phyloP scores from a whole-genome alignment of 1,284 basidiomycete species.

The Pseudozyma sp. region DNA sequence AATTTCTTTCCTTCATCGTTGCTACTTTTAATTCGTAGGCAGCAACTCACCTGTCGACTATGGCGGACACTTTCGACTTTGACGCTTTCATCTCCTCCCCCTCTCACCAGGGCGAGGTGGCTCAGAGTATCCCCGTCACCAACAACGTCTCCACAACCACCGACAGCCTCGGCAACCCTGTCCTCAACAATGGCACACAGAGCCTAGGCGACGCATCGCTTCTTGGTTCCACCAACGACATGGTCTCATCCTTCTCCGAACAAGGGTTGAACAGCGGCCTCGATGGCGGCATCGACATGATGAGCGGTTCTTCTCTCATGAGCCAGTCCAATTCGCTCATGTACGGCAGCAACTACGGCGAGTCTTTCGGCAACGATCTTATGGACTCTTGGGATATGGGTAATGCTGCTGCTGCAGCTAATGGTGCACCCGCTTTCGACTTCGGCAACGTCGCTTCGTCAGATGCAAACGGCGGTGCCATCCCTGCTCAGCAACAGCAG shows the following conservation, averaged over 20 bases:
- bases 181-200: slow-evolving; percentile 11
- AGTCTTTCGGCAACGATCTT: slow-evolving; percentile 25
- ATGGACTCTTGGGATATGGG: slow-evolving; percentile 38
- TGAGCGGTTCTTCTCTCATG: slow-evolving; percentile 33
- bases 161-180: slow-evolving; percentile 17
- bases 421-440: slow-evolving; percentile 15
- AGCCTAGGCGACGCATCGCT: slow-evolving; percentile 2
- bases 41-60: slow-evolving; percentile 24
- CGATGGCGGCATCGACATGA: slow-evolving; percentile 34
- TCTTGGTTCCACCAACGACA: slow-evolving; percentile 22
- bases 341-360: slow-evolving; percentile 37
- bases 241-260: slow-evolving; percentile 39
- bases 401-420: slow-evolving; percentile 8
- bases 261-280: slow-evolving; percentile 24
- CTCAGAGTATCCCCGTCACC: slow-evolving; percentile 7
- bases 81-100: slow-evolving; percentile 58
- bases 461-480: slow-evolving; percentile 1
- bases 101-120: slow-evolving; percentile 31
- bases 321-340: slow-evolving; percentile 42
- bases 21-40: slow-evolving; percentile 5
- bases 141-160: slow-evolving; percentile 6
- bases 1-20: slow-evolving; percentile 4
- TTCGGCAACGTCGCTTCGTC: slow-evolving; percentile 8
- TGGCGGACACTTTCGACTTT: slow-evolving; percentile 54
- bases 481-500: background rate